Evolutionary conservation across 768 basidiomycete genomes (phyloP), one percentile per base, ranked within the genome.

Genomic region (Peribolospora baueri): DNA sequence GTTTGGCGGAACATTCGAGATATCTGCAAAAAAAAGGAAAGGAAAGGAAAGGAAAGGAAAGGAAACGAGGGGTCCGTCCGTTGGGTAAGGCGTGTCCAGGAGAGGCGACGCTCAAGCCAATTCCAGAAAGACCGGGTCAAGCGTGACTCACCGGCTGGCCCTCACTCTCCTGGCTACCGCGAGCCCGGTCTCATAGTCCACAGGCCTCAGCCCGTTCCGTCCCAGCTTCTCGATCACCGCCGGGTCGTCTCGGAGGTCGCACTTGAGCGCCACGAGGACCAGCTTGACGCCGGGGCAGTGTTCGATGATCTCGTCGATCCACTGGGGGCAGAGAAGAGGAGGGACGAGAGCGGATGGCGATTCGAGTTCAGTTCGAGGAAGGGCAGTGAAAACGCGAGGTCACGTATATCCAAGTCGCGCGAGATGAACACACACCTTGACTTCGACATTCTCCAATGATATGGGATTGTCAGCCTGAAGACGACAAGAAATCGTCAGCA

Each of bases 251-350:
- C 91, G 74, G 46, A 97, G 74, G 68, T 97, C 91, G 61, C 91
- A 97, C 71, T 97, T 97, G 45, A 93, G 74, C 7, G 91, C 91
- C 86, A 64, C 58, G 53, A 61, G 55, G 61, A 73, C 61, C 56
- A 87, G 79, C 76, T 91, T 93, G 51, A 97, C 91, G 7, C 90
- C 91, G 10, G 86, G 84, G 68, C 88, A 93, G 62, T 85, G 81
- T 67, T 93, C 63, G n/a, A 59, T 65, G 42, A 93, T 82, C 65
- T 93, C 87, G 50, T 88, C 82, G 55, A 93, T 73, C 88, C 90
- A 93, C 86, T 91, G 52, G 39, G 54, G n/a, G 9, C 46, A 45
- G 36, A 5, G 52, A 43, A 40, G 6, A 43, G 42, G 42, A 40
- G 11, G 9, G 37, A 51, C 40, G 10, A 40, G 38, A 41, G 41